Conservation (phyloP, 192 early-diverging fungal genomes). For the Phycomyces nitens region DNA sequence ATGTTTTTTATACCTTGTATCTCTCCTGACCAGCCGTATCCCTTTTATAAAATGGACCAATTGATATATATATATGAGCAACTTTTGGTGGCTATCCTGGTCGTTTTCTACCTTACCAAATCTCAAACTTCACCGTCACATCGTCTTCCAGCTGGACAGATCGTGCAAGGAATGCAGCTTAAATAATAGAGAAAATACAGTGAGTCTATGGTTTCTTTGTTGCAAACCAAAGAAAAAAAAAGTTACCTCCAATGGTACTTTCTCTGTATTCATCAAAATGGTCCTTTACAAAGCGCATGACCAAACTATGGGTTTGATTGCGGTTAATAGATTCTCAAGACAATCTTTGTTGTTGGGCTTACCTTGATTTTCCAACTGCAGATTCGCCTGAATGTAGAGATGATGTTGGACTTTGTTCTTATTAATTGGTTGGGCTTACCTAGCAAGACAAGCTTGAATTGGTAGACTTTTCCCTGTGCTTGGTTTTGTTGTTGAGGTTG, state of each 20-base stretch:
- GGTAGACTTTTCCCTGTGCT: conserved; percentile 64
- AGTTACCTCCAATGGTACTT: conserved; percentile 80
- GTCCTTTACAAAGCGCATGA: conserved; percentile 87
- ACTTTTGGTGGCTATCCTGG: neutral
- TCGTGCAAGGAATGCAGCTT: conserved; percentile 73
- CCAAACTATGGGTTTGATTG: conserved; percentile 45
- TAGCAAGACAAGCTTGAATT: conserved; percentile 94
- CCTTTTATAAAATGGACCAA: conserved; percentile 32
- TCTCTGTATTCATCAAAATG: conserved; percentile 93
- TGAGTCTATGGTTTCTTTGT: no score
- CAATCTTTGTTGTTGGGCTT: conserved; percentile 12
- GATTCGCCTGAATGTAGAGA: conserved; percentile 49
- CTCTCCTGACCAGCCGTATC: conserved; percentile 73
- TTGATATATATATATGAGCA: neutral
- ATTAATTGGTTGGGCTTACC: conserved; percentile 46
- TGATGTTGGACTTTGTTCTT: neutral
- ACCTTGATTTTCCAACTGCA: conserved; percentile 69
- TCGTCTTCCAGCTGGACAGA: conserved; percentile 82
- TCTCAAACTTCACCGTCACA: conserved; percentile 91
- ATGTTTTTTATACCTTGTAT: conserved; percentile 49
- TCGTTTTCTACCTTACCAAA: conserved; percentile 55
- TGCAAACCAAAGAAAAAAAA: conserved; percentile 1
- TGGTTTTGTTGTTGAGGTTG: conserved; percentile 16
- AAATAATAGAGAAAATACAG: neutral
- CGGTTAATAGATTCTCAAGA: neutral